Evolutionary conservation across 2,329 filamentous ascomycete genomes (phyloP).

Genomic region (Botrytis elliptica): DNA sequence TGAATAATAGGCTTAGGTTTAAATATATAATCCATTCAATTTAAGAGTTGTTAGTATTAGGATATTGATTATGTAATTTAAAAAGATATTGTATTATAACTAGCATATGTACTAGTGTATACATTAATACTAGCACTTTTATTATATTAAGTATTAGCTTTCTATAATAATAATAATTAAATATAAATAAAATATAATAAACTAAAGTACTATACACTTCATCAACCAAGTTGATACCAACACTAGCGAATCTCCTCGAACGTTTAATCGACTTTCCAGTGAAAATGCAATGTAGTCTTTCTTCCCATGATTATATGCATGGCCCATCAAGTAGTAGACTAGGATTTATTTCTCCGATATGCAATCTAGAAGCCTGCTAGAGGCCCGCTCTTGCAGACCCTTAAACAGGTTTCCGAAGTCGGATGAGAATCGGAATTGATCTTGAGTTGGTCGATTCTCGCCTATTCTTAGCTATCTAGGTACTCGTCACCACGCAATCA

Average conservation of each 20-base stretch:
- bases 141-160: too few relatives aligned
- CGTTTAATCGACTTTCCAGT: slow-evolving; percentile 7
- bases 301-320: background rate
- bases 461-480: background rate
- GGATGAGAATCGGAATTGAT: background rate
- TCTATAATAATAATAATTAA: too few relatives aligned
- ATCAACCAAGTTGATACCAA: too few relatives aligned
- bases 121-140: too few relatives aligned
- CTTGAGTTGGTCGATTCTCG: background rate
- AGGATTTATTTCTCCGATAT: background rate
- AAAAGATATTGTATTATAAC: too few relatives aligned
- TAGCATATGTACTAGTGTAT: too few relatives aligned
- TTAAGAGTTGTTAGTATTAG: too few relatives aligned
- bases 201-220: too few relatives aligned
- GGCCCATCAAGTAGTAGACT: background rate
- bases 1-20: too few relatives aligned
- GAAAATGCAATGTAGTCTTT: background rate
- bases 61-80: too few relatives aligned
- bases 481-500: background rate
- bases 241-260: background rate
- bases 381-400: background rate
- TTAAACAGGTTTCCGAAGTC: background rate
- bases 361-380: background rate
- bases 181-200: accelerated
- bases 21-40: too few relatives aligned